phyloP scores from a whole-genome alignment of 495 filamentous ascomycete genomes.

The Mytilinidion resinicola region DNA sequence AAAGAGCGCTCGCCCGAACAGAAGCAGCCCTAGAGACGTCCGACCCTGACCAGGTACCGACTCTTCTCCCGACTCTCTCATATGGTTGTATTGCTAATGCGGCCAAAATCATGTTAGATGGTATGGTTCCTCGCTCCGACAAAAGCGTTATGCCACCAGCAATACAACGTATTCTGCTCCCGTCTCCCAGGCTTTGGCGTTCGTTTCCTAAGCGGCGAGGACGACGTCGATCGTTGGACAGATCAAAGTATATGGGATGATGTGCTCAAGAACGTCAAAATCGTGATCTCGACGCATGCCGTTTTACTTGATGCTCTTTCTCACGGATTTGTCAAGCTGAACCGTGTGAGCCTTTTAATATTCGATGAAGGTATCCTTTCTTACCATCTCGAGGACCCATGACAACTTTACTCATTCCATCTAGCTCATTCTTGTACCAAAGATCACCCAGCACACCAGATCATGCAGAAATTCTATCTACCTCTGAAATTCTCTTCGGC shows the following conservation, averaged over 20 bases:
- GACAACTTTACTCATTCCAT: background rate
- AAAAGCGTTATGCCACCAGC: constrained; percentile 67
- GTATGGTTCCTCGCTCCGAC: constrained; percentile 85
- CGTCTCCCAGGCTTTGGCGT: constrained; percentile 60
- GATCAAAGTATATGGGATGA: constrained; percentile 65
- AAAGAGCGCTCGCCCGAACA: constrained; percentile 73
- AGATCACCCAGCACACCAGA: constrained; percentile 61
- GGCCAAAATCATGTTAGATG: constrained; percentile 42
- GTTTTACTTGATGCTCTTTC: constrained; percentile 72
- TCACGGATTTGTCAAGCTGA: constrained; percentile 73
- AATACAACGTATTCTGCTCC: constrained; percentile 54
- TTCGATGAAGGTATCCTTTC: constrained; percentile 76
- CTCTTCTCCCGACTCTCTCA: background rate
- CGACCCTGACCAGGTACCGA: constrained; percentile 52
- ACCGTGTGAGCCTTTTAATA: constrained; percentile 61
- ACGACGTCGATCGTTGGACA: constrained; percentile 71
- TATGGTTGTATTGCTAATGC: constrained; percentile 13
- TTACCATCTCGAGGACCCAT: too few species aligned
- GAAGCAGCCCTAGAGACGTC: constrained; percentile 62
- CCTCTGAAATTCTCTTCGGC: constrained; percentile 31
- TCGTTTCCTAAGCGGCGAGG: constrained; percentile 58
- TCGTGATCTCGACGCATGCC: constrained; percentile 73
- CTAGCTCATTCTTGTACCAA: constrained; percentile 64
- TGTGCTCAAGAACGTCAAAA: constrained; percentile 56
- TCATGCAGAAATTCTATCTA: constrained; percentile 76